Conservation (phyloP, 345 rosid genomes). For the Turritis glabra region DNA sequence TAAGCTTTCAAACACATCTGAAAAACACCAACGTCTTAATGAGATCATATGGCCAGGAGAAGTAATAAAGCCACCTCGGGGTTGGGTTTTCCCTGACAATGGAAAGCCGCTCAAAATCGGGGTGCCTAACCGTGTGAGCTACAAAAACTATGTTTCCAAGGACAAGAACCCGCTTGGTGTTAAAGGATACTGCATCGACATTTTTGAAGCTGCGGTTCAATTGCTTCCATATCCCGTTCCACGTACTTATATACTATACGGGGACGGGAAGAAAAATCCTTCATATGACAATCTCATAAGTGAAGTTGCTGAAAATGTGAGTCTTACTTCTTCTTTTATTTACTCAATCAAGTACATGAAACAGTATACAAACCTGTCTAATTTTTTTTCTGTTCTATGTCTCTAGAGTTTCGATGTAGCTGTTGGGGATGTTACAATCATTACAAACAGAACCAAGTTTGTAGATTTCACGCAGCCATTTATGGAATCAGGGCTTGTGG, state of each 20-base stretch:
- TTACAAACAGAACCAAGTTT: conserved; percentile 73
- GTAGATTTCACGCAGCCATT: conserved; percentile 95
- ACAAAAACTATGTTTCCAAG: conserved; percentile 51
- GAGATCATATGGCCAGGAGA: conserved; percentile 86
- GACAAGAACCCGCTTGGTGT: conserved; percentile 72
- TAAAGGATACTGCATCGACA: conserved; percentile 83
- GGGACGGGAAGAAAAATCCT: conserved; percentile 71
- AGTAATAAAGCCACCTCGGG: conserved; percentile 55
- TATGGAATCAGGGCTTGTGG: conserved; percentile 82
- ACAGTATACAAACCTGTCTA: neutral
- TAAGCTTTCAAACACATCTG: conserved; percentile 54
- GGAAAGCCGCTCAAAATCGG: conserved; percentile 73
- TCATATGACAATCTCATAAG: conserved; percentile 55
- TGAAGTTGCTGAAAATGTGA: conserved; percentile 68
- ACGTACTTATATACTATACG: conserved; percentile 56
- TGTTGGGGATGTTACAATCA: conserved; percentile 75
- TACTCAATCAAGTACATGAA: conserved; percentile 9
- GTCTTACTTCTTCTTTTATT: conserved; percentile 37
- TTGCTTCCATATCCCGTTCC: conserved; percentile 91
- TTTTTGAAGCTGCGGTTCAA: conserved; percentile 83
- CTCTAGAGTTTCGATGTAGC: conserved; percentile 77
- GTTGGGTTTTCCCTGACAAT: conserved; percentile 93
- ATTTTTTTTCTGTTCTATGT: conserved; percentile 24
- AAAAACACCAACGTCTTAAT: conserved; percentile 54
- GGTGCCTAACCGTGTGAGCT: conserved; percentile 78